phyloP scores from a whole-genome alignment of 2,329 filamentous ascomycete genomes.

The Pestalotiopsis sp. region DNA sequence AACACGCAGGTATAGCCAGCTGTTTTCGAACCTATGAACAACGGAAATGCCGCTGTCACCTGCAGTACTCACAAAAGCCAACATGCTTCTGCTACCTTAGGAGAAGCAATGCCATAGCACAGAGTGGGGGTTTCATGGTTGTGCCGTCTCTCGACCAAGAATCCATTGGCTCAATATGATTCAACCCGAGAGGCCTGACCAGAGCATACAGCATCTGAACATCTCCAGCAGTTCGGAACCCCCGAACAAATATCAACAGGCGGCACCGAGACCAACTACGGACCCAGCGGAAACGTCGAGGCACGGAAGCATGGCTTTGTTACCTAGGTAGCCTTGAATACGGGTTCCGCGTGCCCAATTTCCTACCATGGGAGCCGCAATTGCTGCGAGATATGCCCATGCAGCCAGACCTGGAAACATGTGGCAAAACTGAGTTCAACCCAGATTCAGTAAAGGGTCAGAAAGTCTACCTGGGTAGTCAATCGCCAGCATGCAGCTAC shows the following conservation, averaged over 20 bases:
- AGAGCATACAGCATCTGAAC: background rate
- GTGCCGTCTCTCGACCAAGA: background rate
- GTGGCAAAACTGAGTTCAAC: background rate
- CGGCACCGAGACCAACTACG: background rate
- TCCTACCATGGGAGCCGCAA: background rate
- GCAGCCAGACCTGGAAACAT: background rate
- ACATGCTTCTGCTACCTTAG: background rate
- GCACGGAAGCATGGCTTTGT: background rate
- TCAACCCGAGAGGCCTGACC: background rate
- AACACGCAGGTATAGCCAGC: background rate
- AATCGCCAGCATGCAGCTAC: background rate
- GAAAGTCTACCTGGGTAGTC: background rate
- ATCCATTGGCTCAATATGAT: background rate
- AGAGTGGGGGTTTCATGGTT: background rate
- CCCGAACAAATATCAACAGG: background rate
- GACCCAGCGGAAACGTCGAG: background rate
- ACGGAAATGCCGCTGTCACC: background rate
- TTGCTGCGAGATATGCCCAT: background rate
- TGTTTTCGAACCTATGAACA: background rate
- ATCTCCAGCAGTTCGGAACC: background rate
- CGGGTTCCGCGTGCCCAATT: background rate
- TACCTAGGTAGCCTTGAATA: background rate
- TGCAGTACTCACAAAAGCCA: background rate
- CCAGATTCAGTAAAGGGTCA: background rate
- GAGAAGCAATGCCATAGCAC: background rate